Evolutionary conservation across 2,329 filamentous ascomycete genomes (phyloP), one percentile per base, ranked within the genome.

Genomic region (Fusarium incarnatum): DNA sequence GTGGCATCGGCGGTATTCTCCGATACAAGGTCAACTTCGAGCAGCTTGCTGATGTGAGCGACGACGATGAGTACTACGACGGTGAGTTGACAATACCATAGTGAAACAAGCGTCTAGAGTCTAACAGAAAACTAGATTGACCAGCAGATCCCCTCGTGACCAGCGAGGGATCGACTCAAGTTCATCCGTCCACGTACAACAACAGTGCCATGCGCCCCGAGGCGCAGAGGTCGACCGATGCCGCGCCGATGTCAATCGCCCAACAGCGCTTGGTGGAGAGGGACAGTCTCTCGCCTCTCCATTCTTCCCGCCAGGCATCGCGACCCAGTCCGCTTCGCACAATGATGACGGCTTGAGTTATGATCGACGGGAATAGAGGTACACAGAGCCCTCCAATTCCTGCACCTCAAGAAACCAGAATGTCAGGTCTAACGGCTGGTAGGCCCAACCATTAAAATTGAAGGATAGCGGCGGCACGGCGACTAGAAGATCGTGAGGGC

Each of bases 1-100:
- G 96, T 91, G 96, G 96, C 79, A 97, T 99, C 76, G 96, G 96
- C 74, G 95, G 95, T 72, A 91, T 99, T 78, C 90, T 99, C 80
- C 94, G 96, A 76, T 99, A 99, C 90, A 98, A 98, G 87, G 94
- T 99, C 87, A 99, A 99, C 87, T 99, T 99, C 85, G 97, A 99
- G 85, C 97, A 99, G 83, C 88, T 99, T 82, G 92, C 92, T 82
- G 96, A 98, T 81, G 87, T 92, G 78, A 94, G 97, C 81, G 92
- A 96, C 80, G 92, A 94, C 83, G 95, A 98, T 81, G 95, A 95
- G 83, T 98, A 97, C 86, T 98, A 97, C 85, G 87, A 89, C 82
- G 87, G 85, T 85, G 76, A 77, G 80, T 70, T 47, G 16, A 13
- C 11, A 16, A 12, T 40, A 25, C 23, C 37, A 66, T 22, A 22